These are phyloP conservation scores for Xylaria acuta DNA, from an alignment of 495 filamentous ascomycete genomes.

Conservation along the genomic window DNA sequence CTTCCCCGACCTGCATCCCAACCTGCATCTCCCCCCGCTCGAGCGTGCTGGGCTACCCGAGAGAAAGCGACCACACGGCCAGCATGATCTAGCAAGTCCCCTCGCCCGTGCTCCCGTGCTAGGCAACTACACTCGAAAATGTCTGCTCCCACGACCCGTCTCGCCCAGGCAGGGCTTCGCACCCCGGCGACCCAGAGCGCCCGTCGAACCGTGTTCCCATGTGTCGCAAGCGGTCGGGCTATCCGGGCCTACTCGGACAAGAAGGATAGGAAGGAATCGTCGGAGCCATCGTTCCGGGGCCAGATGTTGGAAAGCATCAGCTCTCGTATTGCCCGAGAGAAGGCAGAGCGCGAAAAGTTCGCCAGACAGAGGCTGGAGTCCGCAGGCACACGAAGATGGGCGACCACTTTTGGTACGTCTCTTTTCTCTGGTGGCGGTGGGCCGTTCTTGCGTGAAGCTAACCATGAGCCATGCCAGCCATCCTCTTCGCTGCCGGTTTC, in stretches of 20 bases:
- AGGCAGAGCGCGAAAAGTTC: constrained; percentile 70
- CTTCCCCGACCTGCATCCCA: neutral
- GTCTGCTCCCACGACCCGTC: constrained; percentile 34
- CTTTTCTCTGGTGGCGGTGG: neutral
- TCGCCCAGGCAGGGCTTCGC: constrained; percentile 31
- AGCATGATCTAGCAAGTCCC: constrained; percentile 19
- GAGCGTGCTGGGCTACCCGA: neutral
- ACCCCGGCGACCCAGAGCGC: constrained; percentile 23
- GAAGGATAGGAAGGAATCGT: constrained; percentile 31
- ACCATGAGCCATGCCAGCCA: constrained; percentile 41
- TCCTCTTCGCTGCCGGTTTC: constrained; percentile 65
- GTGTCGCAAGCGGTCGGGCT: constrained; percentile 23
- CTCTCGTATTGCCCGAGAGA: constrained; percentile 75
- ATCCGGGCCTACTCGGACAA: constrained; percentile 33
- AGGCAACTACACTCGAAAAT: constrained; percentile 29
- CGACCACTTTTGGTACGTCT: constrained; percentile 68
- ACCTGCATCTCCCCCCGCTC: neutral
- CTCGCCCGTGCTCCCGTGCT: neutral
- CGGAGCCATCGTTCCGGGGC: constrained; percentile 70
- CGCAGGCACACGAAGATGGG: constrained; percentile 61
- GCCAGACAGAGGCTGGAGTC: constrained; percentile 61
- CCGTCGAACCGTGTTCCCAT: constrained; percentile 23
- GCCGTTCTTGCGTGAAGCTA: constrained; percentile 12
- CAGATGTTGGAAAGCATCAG: constrained; percentile 88
- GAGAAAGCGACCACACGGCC: neutral